Percentiles rank a stretch among this genome's conserved stretches.
Evolutionary conservation across 2,329 filamentous ascomycete species (phyloP).

Genomic region (Epichloe festucae): DNA sequence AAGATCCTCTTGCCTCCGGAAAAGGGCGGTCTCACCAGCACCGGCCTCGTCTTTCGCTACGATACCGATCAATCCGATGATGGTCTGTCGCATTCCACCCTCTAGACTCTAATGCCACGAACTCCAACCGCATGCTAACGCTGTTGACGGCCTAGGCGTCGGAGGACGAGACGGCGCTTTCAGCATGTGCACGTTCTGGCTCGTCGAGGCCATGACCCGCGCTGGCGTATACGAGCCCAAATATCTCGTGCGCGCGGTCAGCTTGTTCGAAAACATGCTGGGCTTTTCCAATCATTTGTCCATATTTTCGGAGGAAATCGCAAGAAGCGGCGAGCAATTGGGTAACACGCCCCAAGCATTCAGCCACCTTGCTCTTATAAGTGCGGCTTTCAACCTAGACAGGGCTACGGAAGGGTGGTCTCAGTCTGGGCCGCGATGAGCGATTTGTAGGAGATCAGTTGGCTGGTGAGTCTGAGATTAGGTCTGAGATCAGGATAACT

Average conservation of each 20-base stretch:
- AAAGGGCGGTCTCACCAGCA: slow-evolving; percentile 62
- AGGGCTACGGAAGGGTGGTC: slow-evolving; percentile 25
- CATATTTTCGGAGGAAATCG: slow-evolving; percentile 73
- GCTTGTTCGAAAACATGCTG: slow-evolving; percentile 66
- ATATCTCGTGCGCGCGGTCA: slow-evolving; percentile 49
- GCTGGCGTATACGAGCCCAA: slow-evolving; percentile 52
- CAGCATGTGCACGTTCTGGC: slow-evolving; percentile 74
- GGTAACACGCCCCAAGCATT: slow-evolving; percentile 74
- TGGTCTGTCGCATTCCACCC: slow-evolving; percentile 28
- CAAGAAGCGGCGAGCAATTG: slow-evolving; percentile 60
- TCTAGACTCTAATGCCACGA: too few relatives aligned
- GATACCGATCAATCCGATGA: slow-evolving; percentile 57
- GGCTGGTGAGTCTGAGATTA: too few relatives aligned
- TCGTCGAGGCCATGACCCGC: slow-evolving; percentile 64
- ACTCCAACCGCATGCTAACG: neutral
- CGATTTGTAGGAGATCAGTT: neutral
- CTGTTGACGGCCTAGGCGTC: slow-evolving; percentile 36
- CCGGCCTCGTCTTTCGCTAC: slow-evolving; percentile 64
- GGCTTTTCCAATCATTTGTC: slow-evolving; percentile 63
- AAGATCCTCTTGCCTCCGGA: slow-evolving; percentile 59
- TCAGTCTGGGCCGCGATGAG: slow-evolving; percentile 10
- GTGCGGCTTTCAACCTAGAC: slow-evolving; percentile 64
- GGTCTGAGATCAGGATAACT: too few relatives aligned
- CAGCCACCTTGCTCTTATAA: slow-evolving; percentile 62
- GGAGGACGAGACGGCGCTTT: slow-evolving; percentile 66